These are phyloP conservation scores for Candida loeiensis DNA, from an alignment of 805 yeast species.

Conservation along the genomic window DNA sequence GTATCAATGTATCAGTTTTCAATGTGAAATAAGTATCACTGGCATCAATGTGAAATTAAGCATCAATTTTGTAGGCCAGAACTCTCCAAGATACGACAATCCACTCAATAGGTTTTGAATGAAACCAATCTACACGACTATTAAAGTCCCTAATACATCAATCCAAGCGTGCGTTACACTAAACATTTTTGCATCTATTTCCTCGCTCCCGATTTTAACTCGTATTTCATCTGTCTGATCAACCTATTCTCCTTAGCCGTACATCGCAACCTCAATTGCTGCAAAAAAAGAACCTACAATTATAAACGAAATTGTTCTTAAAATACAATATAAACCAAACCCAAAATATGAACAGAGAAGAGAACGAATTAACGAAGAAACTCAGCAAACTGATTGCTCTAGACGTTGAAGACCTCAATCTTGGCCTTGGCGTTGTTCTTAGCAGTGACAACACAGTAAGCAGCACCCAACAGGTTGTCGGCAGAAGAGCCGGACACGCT, in stretches of 20 bases:
- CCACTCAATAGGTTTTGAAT: no score
- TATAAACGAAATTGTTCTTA: neutral
- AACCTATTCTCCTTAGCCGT: neutral
- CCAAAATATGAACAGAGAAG: neutral
- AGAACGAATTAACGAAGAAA: neutral
- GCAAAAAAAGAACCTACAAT: neutral
- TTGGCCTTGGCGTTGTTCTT: conserved; percentile 57
- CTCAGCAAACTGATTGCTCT: neutral
- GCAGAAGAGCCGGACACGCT: conserved; percentile 42
- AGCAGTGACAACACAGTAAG: conserved; percentile 85
- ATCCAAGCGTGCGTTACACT: no score
- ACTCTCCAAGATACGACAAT: no score
- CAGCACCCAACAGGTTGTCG: conserved; percentile 54
- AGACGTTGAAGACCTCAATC: conserved; percentile 59
- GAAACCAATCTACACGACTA: no score
- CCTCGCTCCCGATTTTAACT: neutral
- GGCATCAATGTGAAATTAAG: no score
- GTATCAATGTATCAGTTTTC: no score
- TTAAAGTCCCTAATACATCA: no score
- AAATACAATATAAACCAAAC: neutral
- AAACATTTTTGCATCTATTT: no score
- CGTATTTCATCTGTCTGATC: neutral
- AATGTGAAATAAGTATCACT: no score
- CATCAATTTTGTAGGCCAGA: no score
- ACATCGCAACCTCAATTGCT: neutral